These are phyloP conservation scores for Suhomyces faveliae DNA, from an alignment of 805 yeast genomes.

Conservation along the genomic window DNA sequence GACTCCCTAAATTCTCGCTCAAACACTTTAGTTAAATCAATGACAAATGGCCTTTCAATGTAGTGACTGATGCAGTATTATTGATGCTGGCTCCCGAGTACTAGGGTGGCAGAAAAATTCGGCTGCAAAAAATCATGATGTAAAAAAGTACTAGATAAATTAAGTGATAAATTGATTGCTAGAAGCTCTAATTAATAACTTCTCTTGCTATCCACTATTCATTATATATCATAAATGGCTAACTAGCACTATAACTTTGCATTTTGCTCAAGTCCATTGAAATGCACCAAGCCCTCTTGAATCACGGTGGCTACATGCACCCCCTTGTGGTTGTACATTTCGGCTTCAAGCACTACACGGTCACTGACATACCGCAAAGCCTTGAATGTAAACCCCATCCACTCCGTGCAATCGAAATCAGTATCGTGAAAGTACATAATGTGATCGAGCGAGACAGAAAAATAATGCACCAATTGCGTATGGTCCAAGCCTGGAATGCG, in stretches of 20 bases:
- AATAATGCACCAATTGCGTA: conserved; percentile 27
- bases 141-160: no score
- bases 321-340: conserved; percentile 50
- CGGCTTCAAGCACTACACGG: conserved; percentile 57
- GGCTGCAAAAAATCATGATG: no score
- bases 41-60: no score
- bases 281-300: conserved; percentile 60
- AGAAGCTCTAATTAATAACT: no score
- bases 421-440: conserved; percentile 61
- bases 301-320: conserved; percentile 56
- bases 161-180: no score
- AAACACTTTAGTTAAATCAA: no score
- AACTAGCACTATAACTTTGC: conserved; percentile 3
- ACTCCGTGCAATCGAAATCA: conserved; percentile 48
- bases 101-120: no score
- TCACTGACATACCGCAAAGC: conserved; percentile 51
- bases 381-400: conserved; percentile 50
- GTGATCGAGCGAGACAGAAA: conserved; percentile 66
- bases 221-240: no score
- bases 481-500: conserved; percentile 28
- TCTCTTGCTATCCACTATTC: no score
- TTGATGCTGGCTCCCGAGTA: no score
- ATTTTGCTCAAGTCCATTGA: conserved; percentile 21
- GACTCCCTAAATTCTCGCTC: no score
- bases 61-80: no score